These are phyloP conservation scores for Nothopassalora personata DNA, from an alignment of 2,329 filamentous ascomycete genomes.

Conservation along the genomic window DNA sequence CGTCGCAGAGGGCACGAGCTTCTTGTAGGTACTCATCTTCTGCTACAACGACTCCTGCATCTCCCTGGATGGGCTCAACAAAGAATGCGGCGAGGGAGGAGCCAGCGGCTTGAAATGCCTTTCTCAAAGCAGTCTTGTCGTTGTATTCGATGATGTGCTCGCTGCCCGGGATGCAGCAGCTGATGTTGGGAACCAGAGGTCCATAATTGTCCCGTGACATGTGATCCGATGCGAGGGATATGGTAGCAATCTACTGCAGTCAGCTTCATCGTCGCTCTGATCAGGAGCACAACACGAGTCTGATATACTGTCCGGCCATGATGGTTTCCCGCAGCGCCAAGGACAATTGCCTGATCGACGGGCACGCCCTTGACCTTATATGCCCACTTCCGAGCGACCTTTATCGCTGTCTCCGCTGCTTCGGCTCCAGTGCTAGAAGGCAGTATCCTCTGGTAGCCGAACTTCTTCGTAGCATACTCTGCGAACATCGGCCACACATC, in stretches of 20 bases:
- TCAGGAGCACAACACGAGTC: not conserved
- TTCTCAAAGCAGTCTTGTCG: slow-evolving; percentile 72
- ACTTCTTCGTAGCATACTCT: slow-evolving; percentile 78
- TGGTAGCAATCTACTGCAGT: slow-evolving; percentile 56
- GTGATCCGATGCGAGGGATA: slow-evolving; percentile 88
- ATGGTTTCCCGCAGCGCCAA: slow-evolving; percentile 85
- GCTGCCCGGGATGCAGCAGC: slow-evolving; percentile 68
- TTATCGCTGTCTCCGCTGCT: slow-evolving; percentile 89
- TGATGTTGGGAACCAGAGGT: slow-evolving; percentile 84
- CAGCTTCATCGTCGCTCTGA: not conserved
- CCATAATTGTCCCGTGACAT: slow-evolving; percentile 96
- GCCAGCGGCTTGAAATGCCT: slow-evolving; percentile 71
- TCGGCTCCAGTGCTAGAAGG: slow-evolving; percentile 98
- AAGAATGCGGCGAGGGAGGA: slow-evolving; percentile 84
- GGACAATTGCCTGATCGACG: slow-evolving; percentile 72
- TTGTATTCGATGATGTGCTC: slow-evolving; percentile 77
- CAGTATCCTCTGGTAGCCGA: slow-evolving; percentile 93
- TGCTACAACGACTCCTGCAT: slow-evolving; percentile 92
- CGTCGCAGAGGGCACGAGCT: slow-evolving; percentile 78
- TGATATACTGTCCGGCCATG: slow-evolving; percentile 82
- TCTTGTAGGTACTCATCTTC: slow-evolving; percentile 77
- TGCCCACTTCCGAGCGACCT: slow-evolving; percentile 93
- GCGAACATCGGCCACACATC: slow-evolving; percentile 95
- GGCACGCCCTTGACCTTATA: slow-evolving; percentile 95
- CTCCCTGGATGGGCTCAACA: slow-evolving; percentile 92